A percentile compares a stretch with the other conserved stretches of the same genome.
These are phyloP conservation scores for Rauvolfia tetraphylla DNA, from an alignment of 257 asterid genomes.

Conservation along the genomic window DNA sequence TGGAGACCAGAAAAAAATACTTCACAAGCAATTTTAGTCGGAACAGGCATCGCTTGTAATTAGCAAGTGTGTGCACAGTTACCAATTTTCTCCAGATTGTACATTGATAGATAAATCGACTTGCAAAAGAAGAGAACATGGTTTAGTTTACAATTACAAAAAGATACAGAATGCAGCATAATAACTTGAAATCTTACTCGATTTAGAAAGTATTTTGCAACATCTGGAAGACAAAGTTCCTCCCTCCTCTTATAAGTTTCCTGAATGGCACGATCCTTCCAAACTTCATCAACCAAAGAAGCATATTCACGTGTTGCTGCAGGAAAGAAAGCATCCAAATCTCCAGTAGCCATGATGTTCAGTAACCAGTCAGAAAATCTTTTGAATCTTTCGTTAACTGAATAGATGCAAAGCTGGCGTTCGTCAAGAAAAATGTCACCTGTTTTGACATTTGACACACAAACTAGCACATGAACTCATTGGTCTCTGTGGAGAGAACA, in stretches of 20 bases:
- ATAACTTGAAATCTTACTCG: constrained; percentile 36
- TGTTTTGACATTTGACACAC: neutral
- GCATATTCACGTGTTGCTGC: constrained; percentile 58
- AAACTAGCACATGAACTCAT: neutral
- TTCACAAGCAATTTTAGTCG: no score
- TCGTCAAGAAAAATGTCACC: constrained; percentile 32
- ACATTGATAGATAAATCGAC: neutral
- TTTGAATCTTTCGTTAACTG: constrained; percentile 15
- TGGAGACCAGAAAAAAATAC: no score
- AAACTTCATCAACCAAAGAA: constrained; percentile 46
- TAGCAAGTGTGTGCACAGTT: neutral
- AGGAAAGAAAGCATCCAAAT: constrained; percentile 43
- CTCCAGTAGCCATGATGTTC: constrained; percentile 44
- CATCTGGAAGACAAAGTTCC: constrained; percentile 56
- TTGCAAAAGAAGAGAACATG: neutral
- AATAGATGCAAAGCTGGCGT: constrained; percentile 40
- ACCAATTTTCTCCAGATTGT: no score
- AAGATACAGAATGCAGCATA: neutral
- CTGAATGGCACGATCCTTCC: constrained; percentile 77
- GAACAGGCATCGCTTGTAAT: no score
- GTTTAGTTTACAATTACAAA: neutral
- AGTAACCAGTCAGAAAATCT: constrained; percentile 48
- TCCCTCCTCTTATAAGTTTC: constrained; percentile 42
- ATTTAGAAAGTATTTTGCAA: constrained; percentile 59
- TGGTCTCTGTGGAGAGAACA: neutral